These are phyloP conservation scores for Coemansia sp. DNA, from an alignment of 192 early-diverging fungal species.

Conservation along the genomic window DNA sequence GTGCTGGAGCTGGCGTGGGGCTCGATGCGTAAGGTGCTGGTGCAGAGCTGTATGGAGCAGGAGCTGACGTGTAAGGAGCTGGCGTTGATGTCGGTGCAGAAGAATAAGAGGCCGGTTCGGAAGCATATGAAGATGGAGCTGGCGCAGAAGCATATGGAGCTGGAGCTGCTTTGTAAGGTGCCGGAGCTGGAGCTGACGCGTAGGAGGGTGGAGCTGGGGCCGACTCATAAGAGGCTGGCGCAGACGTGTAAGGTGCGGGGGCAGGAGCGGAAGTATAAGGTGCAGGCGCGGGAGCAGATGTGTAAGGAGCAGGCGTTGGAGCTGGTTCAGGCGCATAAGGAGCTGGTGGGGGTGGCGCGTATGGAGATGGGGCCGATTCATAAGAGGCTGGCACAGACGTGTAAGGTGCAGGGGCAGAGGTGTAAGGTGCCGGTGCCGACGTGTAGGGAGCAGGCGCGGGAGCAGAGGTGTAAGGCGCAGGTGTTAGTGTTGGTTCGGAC, in stretches of 20 bases:
- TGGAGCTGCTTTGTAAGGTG: conserved; percentile 5
- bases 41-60: neutral
- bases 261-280: neutral
- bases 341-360: neutral
- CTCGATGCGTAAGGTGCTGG: conserved; percentile 8
- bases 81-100: too few species aligned
- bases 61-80: neutral
- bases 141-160: neutral
- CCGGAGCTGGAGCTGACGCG: neutral
- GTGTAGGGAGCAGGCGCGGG: neutral
- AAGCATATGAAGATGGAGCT: neutral
- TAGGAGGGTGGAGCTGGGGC: neutral
- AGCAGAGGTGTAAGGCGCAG: neutral
- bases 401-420: neutral
- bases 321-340: neutral
- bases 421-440: neutral
- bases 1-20: conserved; percentile 19
- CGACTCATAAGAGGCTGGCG: neutral
- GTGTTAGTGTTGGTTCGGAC: neutral
- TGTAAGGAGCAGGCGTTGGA: conserved; percentile 11
- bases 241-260: neutral
- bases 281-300: neutral
- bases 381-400: neutral
- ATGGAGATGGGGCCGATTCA: neutral
- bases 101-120: neutral